Evolutionary conservation across 1,284 basidiomycete species (phyloP), one percentile per base, ranked within the genome.

Genomic region (Neotropicomus parvogracilis): DNA sequence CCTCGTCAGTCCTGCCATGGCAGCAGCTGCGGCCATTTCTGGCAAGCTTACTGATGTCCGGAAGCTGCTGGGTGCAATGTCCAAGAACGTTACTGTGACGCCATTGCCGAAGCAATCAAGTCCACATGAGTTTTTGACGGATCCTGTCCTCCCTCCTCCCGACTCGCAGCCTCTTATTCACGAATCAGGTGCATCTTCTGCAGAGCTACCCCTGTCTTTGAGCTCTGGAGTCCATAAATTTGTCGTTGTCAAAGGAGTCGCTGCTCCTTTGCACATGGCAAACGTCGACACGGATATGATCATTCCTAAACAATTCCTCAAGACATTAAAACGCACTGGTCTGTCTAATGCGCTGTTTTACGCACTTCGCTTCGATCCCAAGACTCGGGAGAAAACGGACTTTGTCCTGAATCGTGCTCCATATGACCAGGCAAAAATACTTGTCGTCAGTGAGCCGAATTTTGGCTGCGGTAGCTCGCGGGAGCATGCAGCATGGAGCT

Each of bases 201-300:
- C 56, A n/a, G 53, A 70, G 12, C 70, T 83, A 37, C 78, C 81
- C 21, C 63, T 76, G 19, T 70, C 80, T 44, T 70, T 79, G 3
- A 77, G 83, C 19, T 81, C 88, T 21, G 77, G 75, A 38, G 80
- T 88, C 51, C 75, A 78, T 62, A 90, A 89, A 61, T 97, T 97
- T 68, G 83, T 75, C 42, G 66, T 88, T 44, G 71, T 95, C 55
- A 87, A 86, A 69, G 93, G 93, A 35, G 83, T 93, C 53, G 81
- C 90, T 24, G 93, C 92, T 4, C 91, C 91, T n/a, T 69, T 97
- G 69, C 82, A 89, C 68, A 89, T 93, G 52, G 84, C 91, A 60
- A 97, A 97, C 64, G 86, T 97, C 54, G 94, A 97, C 70, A 97
- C 94, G 44, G 95, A 97, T 66, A 93, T 91, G 85, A 95, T 97